Percentiles rank a stretch among this genome's conserved stretches.
Conservation (phyloP, 2,329 filamentous ascomycete genomes). For the Chaetothyriales sp. region DNA sequence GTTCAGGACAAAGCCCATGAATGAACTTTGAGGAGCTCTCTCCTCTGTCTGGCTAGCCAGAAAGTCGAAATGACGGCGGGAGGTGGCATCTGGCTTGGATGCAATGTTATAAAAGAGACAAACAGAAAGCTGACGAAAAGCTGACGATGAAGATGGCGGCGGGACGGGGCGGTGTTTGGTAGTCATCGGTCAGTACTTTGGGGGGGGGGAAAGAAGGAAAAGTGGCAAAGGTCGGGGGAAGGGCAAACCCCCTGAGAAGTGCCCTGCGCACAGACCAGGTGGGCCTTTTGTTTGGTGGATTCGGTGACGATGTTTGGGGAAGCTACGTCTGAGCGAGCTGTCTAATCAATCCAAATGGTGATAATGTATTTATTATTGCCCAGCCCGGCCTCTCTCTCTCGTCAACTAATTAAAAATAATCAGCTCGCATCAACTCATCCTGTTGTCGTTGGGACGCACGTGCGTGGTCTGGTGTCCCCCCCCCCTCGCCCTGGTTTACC, state of each 20-base stretch:
- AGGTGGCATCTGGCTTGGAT: not conserved
- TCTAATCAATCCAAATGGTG: not conserved
- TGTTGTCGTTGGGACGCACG: not conserved
- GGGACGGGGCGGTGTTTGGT: no score
- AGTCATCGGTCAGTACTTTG: no score
- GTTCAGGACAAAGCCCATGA: no score
- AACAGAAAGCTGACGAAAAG: not conserved
- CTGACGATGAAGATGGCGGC: no score
- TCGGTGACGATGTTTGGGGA: not conserved
- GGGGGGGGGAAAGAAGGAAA: not conserved
- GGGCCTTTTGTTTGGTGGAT: not conserved
- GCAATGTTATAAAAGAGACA: not conserved
- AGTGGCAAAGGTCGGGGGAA: not conserved
- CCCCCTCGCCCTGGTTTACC: constrained; percentile 4
- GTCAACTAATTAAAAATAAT: not conserved
- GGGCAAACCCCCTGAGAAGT: not conserved
- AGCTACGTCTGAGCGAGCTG: not conserved
- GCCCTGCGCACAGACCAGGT: not conserved
- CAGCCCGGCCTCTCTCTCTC: not conserved
- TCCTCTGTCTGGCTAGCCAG: no score
- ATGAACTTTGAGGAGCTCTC: no score
- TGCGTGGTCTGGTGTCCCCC: not conserved
- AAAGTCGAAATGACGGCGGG: no score
- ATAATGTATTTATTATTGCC: not conserved
- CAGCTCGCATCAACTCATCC: not conserved